These are phyloP conservation scores for Metarhizium anisopliae DNA, from an alignment of 2,329 filamentous ascomycete species.

Conservation along the genomic window DNA sequence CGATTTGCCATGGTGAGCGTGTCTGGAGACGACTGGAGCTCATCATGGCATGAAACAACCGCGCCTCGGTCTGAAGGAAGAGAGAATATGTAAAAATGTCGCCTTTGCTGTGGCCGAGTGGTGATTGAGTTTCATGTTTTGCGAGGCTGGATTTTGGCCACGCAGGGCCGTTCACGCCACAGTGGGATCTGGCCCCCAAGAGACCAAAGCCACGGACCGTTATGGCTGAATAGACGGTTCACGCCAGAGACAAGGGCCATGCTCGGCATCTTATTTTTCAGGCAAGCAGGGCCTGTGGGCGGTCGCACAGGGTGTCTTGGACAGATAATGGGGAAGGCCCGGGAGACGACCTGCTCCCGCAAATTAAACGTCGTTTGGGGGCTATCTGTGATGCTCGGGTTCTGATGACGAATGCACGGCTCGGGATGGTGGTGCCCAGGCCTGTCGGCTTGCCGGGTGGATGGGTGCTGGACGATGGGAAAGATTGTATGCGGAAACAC, in stretches of 20 bases:
- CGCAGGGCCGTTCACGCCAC: background rate
- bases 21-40: too few relatives aligned
- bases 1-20: too few relatives aligned
- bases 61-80: too few relatives aligned
- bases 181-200: constrained; percentile 1
- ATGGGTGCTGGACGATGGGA: too few relatives aligned
- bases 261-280: background rate
- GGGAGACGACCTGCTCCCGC: background rate
- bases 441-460: background rate
- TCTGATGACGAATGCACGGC: background rate
- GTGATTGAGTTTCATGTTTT: background rate
- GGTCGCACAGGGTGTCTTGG: background rate
- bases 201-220: background rate
- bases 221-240: background rate
- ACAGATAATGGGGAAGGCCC: background rate
- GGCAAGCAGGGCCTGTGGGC: background rate
- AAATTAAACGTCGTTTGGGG: background rate
- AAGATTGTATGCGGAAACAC: too few relatives aligned
- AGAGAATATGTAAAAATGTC: background rate
- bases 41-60: too few relatives aligned
- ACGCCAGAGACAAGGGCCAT: background rate
- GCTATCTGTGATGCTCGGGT: background rate
- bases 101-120: too few relatives aligned
- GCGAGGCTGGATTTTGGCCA: background rate
- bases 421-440: background rate